Base-by-base conservation (phyloP, 169 alveolate genomes). In the Toxoplasma gondii region DNA sequence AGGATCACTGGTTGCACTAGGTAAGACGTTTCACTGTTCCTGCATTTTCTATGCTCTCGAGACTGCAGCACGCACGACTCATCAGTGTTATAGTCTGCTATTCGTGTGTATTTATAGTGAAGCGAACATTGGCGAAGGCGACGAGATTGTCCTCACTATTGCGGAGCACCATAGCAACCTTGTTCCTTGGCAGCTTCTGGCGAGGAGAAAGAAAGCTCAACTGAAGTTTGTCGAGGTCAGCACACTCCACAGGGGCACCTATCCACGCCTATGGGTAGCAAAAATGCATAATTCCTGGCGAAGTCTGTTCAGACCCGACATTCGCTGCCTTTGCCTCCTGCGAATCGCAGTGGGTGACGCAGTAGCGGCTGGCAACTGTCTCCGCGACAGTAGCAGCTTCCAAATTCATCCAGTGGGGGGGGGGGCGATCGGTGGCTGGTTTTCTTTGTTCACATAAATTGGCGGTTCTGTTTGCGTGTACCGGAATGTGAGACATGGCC, bases 121-220 rank as follows among this genome's bases (percentile, higher is more conserved):
- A 4, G 93, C 78, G 45, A 43, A 44, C 81, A 22, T 93, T n/a
- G 34, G 34, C 53, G 92, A 82, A 43, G 95, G 91, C 38, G 88
- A 43, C 78, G 91, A 80, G 83, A 41, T 80, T 29, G 31, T 91
- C 34, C 54, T 86, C 34, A 34, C 91, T 67, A 94, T 88, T 36
- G 94, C 94, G 82, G 97, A 95, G 83, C 97, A 95, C 41, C 97
- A 95, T 94, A 82, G 93, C 88, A 95, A 95, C 95, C 83, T 95
- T 39, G 96, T 95, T 12, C 97, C 97, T 17, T 95, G 97, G 97
- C 97, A 95, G 94, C 70, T 24, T 29, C 95, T 95, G 43, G 94
- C 96, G 44, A 88, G 88, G 90, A 88, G 95, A 49, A 95, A 92
- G 29, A 94, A 94, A 29, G 96, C 95, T 0, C 53, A 36, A 29